phyloP scores from a whole-genome alignment of 345 rosid species.

The Bretschneidera sinensis region DNA sequence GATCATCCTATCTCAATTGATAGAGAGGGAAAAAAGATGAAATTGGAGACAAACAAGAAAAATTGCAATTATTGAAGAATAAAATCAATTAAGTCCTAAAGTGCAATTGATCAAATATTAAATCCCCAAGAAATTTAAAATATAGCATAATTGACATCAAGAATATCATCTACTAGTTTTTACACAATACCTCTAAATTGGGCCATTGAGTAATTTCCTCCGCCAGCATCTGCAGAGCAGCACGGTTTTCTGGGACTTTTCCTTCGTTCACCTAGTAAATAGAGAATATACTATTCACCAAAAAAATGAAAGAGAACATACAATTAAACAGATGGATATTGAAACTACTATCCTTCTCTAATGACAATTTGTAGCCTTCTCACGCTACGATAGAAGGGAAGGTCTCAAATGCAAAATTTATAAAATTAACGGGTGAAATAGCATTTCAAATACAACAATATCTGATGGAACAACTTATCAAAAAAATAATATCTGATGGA shows the following conservation, averaged over 20 bases:
- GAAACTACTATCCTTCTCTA: not conserved
- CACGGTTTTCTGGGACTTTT: conserved; percentile 65
- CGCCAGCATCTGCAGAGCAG: conserved; percentile 66
- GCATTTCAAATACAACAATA: too few species aligned
- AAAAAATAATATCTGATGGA: too few species aligned
- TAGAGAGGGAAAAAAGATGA: not conserved
- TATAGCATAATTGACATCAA: not conserved
- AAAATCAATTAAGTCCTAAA: not conserved
- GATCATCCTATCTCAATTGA: not conserved
- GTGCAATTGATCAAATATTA: not conserved
- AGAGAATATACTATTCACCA: not conserved
- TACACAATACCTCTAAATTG: conserved; percentile 62
- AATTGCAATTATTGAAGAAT: not conserved
- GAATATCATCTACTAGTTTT: not conserved
- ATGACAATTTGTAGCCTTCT: not conserved
- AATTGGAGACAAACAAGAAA: not conserved
- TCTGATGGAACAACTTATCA: too few species aligned
- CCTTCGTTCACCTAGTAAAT: conserved; percentile 71
- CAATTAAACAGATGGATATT: not conserved
- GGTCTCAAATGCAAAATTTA: too few species aligned
- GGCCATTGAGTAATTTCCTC: conserved; percentile 93
- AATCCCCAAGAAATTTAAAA: not conserved
- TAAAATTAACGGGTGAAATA: too few species aligned
- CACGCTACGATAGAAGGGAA: not conserved
- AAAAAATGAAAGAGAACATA: not conserved